Evolutionary conservation across 257 asterid species (phyloP).

Genomic region (Agastache rugosa): DNA sequence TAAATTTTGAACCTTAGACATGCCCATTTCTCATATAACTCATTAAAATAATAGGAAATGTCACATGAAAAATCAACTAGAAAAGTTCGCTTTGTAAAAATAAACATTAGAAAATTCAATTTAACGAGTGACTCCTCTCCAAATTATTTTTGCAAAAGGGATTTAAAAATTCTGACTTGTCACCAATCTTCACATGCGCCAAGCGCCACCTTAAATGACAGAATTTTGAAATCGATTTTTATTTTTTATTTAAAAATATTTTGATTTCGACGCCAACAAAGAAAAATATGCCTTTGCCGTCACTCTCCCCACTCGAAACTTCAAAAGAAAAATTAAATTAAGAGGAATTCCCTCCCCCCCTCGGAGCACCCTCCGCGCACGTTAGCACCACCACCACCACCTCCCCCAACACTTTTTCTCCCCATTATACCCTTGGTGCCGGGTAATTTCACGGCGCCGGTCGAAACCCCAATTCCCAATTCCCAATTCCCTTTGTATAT

Average conservation of each 20-base stretch:
- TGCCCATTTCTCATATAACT: too few species aligned
- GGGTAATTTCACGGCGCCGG: conserved; percentile 45
- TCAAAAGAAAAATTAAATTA: conserved; percentile 37
- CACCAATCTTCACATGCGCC: conserved; percentile 32
- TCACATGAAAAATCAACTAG: too few species aligned
- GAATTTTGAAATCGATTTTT: conserved; percentile 1
- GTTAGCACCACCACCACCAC: conserved; percentile 59
- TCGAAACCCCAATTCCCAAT: conserved; percentile 24
- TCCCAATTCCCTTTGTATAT: conserved; percentile 20
- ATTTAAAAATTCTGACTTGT: conserved; percentile 29
- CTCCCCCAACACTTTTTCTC: conserved; percentile 13
- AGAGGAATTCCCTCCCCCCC: conserved; percentile 39
- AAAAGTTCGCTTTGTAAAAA: too few species aligned
- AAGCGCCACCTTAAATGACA: conserved; percentile 13
- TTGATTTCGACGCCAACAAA: conserved; percentile 20
- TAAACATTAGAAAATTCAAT: too few species aligned
- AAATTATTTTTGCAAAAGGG: conserved; percentile 10
- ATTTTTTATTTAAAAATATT: background rate
- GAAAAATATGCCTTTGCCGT: conserved; percentile 45
- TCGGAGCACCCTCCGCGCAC: conserved; percentile 57
- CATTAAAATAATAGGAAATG: too few species aligned
- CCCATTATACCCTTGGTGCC: conserved; percentile 39
- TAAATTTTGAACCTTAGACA: too few species aligned
- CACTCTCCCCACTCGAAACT: conserved; percentile 42
- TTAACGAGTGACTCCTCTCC: conserved; percentile 25